Base-by-base conservation (phyloP, 177 flowering plant species). In the Tripterygium wilfordii region DNA sequence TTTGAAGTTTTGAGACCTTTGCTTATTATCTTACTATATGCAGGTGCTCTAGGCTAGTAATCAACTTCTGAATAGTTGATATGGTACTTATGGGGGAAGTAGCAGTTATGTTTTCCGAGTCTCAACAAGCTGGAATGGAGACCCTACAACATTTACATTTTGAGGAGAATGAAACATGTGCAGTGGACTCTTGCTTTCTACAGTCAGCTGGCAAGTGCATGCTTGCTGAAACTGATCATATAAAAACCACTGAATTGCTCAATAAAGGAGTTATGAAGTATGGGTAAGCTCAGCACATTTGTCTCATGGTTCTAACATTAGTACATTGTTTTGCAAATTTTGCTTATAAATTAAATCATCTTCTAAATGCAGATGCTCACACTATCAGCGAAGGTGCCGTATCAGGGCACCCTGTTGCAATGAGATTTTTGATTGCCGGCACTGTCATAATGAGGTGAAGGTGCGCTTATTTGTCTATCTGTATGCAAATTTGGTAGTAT, bases 381-480 rank as follows among this genome's bases (percentile, higher is more conserved):
- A 91, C 65, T 88, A 85, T 50, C 58, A 83, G 30, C 61, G 96
- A 51, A 73, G 98, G 60, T 91, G 96, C 49, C 77, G 72, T 36
- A 81, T 91, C 38, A 78, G 83, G 73, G 85, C 96, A 50, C 98
- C 95, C 4, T 90, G 96, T 54, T 91, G 95, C 70, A 74, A 74
- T 74, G 88, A 85, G 62, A 61, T 91, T 32, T 91, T 83, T 71
- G 83, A 72, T 63, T 91, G 98, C 46, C 88, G 84, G 22, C 96
- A 88, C 60, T 91, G 96, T 57, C 98, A 91, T 50, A 88, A 88
- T 56, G 98, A 91, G 49, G 79, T 78, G 23, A 83, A 72, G 79
- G 98, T 84, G 42, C n/a, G n/a, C n/a, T n/a, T n/a, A n/a, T n/a
- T n/a, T n/a, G n/a, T n/a, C n/a, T n/a, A n/a, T n/a, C n/a, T n/a